Percentiles rank a stretch among this genome's conserved stretches.
These are phyloP conservation scores for Tilletia horrida DNA, from an alignment of 1,284 basidiomycete species.

Conservation along the genomic window DNA sequence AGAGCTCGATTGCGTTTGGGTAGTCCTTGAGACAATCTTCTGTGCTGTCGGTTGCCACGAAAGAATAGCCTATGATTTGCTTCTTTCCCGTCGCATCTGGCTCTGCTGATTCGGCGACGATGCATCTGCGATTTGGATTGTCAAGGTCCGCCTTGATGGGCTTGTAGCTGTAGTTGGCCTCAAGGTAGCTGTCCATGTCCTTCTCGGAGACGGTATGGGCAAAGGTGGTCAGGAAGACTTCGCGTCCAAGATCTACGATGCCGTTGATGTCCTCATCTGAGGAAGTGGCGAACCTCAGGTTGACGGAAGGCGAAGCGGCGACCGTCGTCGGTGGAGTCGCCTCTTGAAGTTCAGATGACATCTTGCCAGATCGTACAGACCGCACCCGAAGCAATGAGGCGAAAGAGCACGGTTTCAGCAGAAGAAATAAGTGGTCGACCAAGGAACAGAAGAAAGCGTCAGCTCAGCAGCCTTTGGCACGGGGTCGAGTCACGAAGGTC, in stretches of 20 bases:
- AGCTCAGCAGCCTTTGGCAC: too few species aligned
- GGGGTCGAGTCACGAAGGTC: too few species aligned
- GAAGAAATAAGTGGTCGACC: too few species aligned
- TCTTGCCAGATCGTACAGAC: too few species aligned
- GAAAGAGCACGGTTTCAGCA: too few species aligned
- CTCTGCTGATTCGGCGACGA: background rate
- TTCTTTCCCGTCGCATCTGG: conserved; percentile 16
- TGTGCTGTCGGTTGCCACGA: conserved; percentile 25
- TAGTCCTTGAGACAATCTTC: conserved; percentile 28
- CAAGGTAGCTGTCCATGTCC: conserved; percentile 30
- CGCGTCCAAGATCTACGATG: conserved; percentile 25
- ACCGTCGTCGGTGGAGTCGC: too few species aligned
- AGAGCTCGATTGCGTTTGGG: conserved; percentile 27
- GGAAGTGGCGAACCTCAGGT: background rate
- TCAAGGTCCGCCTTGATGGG: conserved; percentile 23
- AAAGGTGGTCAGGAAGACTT: conserved; percentile 29
- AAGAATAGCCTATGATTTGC: conserved; percentile 25
- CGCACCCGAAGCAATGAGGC: too few species aligned
- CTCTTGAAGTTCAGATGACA: too few species aligned
- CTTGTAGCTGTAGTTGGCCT: conserved; percentile 22
- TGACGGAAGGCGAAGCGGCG: background rate
- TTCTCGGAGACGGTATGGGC: conserved; percentile 26
- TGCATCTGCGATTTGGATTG: conserved; percentile 11
- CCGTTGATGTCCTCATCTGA: conserved; percentile 16
- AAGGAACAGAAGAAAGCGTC: too few species aligned